Evolutionary conservation across 352 stramenopile genomes (phyloP).

Genomic region (Phytophthora gonapodyides): DNA sequence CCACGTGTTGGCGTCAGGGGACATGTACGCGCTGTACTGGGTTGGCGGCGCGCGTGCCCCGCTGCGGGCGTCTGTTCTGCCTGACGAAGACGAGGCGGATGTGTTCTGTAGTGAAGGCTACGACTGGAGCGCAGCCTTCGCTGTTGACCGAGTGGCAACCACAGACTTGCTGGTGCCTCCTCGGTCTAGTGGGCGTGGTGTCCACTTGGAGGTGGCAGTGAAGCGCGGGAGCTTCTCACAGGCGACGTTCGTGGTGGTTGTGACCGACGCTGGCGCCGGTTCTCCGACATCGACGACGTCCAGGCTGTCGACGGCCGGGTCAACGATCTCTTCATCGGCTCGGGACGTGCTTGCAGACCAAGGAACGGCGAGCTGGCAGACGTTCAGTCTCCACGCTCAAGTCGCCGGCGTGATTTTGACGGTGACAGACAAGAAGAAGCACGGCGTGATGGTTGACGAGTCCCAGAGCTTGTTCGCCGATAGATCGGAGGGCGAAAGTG

Average conservation of each 20-base stretch:
- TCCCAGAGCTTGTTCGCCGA: slow-evolving; percentile 30
- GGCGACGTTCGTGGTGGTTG: slow-evolving; percentile 70
- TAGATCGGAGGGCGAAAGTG: slow-evolving; percentile 31
- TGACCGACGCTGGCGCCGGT: slow-evolving; percentile 41
- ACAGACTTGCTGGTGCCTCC: slow-evolving; percentile 58
- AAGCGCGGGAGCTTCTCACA: slow-evolving; percentile 81
- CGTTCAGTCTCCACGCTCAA: slow-evolving; percentile 69
- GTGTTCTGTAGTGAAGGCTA: slow-evolving; percentile 47
- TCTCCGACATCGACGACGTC: slow-evolving; percentile 28
- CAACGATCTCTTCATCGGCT: slow-evolving; percentile 21
- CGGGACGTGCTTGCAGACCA: slow-evolving; percentile 4
- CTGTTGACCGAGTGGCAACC: slow-evolving; percentile 52
- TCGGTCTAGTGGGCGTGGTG: slow-evolving; percentile 32
- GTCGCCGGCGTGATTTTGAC: slow-evolving; percentile 73
- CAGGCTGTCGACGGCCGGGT: slow-evolving; percentile 26
- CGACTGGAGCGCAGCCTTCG: slow-evolving; percentile 67
- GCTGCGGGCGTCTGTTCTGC: slow-evolving; percentile 63
- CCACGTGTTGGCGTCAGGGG: slow-evolving; percentile 70
- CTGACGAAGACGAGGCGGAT: slow-evolving; percentile 27
- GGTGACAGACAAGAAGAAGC: slow-evolving; percentile 69
- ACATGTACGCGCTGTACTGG: slow-evolving; percentile 85
- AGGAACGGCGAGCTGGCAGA: slow-evolving; percentile 48
- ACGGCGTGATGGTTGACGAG: slow-evolving; percentile 10
- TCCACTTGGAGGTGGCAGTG: slow-evolving; percentile 57
- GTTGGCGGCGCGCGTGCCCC: slow-evolving; percentile 52